phyloP scores from a whole-genome alignment of 768 basidiomycete genomes.

The Mycena galericulata region DNA sequence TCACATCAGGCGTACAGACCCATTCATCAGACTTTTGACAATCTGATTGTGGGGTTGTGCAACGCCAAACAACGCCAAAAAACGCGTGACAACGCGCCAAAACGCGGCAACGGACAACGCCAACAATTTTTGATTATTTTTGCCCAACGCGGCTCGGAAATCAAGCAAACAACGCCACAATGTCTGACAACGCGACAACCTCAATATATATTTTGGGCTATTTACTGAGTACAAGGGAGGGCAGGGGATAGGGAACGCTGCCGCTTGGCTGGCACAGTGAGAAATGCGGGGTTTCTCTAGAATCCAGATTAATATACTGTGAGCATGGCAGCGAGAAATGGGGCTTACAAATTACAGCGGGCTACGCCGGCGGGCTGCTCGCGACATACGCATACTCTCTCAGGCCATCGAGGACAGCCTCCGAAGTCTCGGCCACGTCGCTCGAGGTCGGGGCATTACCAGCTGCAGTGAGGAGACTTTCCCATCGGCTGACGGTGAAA shows the following conservation, averaged over 20 bases:
- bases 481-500: conserved; percentile 1
- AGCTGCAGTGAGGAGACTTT: background rate
- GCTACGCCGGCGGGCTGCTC: conserved; percentile 3
- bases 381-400: background rate
- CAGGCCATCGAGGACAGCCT: background rate
- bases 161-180: background rate
- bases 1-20: no score
- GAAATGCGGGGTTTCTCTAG: background rate
- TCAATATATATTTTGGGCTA: background rate
- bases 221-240: background rate
- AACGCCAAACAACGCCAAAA: conserved; percentile 18
- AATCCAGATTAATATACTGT: background rate
- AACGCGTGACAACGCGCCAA: no score
- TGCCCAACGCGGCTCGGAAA: background rate
- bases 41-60: conserved; percentile 29
- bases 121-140: background rate
- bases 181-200: background rate
- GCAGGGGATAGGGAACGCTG: background rate
- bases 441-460: background rate
- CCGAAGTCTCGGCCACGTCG: background rate
- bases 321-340: no score
- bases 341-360: no score
- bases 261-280: background rate
- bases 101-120: background rate
- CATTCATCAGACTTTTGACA: conserved; percentile 27